These are phyloP conservation scores for Leucocoprinus leucothites DNA, from an alignment of 768 basidiomycete species.

Conservation along the genomic window DNA sequence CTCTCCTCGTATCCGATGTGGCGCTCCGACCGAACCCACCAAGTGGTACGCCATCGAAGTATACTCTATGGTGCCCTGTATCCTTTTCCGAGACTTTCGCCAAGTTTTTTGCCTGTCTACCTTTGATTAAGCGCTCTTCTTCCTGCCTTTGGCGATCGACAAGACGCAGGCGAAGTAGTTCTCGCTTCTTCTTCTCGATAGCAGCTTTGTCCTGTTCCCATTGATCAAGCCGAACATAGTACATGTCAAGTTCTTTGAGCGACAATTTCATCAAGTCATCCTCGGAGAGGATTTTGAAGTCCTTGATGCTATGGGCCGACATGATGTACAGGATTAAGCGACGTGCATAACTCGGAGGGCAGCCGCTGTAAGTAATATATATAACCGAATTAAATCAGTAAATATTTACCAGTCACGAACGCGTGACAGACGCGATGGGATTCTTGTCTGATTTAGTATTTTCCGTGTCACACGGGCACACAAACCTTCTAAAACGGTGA, in stretches of 20 bases:
- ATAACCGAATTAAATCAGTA: too few species aligned
- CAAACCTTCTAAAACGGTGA: background rate
- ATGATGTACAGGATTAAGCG: too few species aligned
- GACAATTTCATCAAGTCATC: background rate
- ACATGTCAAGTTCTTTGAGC: background rate
- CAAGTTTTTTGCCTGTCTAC: background rate
- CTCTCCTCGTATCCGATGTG: background rate
- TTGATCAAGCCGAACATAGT: background rate
- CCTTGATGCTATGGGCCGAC: background rate
- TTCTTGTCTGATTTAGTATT: too few species aligned
- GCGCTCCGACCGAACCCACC: too few species aligned
- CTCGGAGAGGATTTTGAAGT: background rate
- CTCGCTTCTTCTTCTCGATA: background rate
- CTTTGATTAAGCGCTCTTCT: background rate
- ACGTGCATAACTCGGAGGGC: too few species aligned
- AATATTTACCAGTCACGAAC: too few species aligned
- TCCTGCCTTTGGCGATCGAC: background rate
- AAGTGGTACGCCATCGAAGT: too few species aligned
- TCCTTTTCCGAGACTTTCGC: too few species aligned
- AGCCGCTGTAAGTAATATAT: too few species aligned
- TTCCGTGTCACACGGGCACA: too few species aligned
- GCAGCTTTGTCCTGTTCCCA: background rate
- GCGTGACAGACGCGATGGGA: too few species aligned
- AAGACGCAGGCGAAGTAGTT: background rate
- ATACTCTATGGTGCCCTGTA: too few species aligned